phyloP scores from a whole-genome alignment of 2,329 filamentous ascomycete genomes.

The Pseudogymnoascus sp. region DNA sequence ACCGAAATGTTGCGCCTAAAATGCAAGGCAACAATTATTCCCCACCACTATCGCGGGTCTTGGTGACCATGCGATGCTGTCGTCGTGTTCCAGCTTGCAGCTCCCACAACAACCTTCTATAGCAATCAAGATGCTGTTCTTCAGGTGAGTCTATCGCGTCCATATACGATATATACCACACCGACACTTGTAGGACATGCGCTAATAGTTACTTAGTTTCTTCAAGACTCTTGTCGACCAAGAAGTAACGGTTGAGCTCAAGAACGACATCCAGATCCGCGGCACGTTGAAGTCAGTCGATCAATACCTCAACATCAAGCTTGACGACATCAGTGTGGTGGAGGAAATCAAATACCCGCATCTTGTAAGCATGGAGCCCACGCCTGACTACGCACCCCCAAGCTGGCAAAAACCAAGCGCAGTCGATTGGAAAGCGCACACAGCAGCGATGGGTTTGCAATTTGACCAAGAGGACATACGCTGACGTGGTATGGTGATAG shows the following conservation, averaged over 20 bases:
- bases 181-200: constrained; percentile 8
- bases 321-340: constrained; percentile 87
- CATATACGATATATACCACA: neutral
- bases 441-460: neutral
- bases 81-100: neutral
- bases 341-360: constrained; percentile 95
- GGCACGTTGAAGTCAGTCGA: constrained; percentile 95
- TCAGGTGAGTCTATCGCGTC: constrained; percentile 24
- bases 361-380: constrained; percentile 46
- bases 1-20: neutral
- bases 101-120: neutral
- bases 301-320: constrained; percentile 98
- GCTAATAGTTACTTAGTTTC: constrained; percentile 51
- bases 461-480: neutral
- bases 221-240: constrained; percentile 99
- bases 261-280: constrained; percentile 97
- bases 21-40: neutral
- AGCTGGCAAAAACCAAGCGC: neutral
- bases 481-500: constrained; percentile 27
- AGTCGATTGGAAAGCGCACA: neutral
- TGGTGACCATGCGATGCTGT: neutral
- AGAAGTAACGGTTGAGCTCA: constrained; percentile 95
- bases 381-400: neutral
- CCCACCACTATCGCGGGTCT: neutral
- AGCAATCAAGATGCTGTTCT: constrained; percentile 30